These are phyloP conservation scores for Plasmodium gonderi DNA, from an alignment of 169 alveolate species.

Conservation along the genomic window DNA sequence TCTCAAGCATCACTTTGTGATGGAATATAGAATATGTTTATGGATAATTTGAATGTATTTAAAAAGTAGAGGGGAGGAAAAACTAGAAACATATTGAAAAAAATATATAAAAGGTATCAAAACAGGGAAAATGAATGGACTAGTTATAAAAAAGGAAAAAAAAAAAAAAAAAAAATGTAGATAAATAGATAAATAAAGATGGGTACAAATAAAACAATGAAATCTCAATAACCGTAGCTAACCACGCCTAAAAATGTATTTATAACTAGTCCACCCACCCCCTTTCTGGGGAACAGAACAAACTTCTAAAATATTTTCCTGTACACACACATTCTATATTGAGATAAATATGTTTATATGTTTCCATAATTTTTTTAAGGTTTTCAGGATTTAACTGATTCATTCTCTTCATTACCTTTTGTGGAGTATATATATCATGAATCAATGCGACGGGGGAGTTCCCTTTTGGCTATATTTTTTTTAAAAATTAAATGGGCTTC, in stretches of 20 bases:
- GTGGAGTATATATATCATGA: background rate
- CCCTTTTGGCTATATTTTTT: slow-evolving; percentile 49
- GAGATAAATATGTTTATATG: background rate
- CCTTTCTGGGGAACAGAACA: background rate
- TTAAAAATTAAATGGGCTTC: slow-evolving; percentile 73
- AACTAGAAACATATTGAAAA: background rate
- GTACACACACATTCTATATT: background rate
- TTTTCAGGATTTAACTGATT: background rate
- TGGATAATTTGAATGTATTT: background rate
- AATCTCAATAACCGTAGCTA: background rate
- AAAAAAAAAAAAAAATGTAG: background rate
- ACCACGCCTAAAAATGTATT: background rate
- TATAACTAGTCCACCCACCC: background rate
- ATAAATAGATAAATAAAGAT: too few relatives aligned
- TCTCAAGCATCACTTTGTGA: background rate
- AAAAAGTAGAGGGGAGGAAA: background rate
- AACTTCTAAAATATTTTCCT: background rate
- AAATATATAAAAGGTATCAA: background rate
- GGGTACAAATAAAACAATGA: background rate
- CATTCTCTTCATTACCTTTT: background rate
- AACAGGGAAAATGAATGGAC: background rate
- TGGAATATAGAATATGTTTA: background rate
- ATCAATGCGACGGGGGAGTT: slow-evolving; percentile 27
- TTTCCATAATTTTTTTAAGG: background rate
- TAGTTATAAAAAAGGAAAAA: background rate